phyloP scores from a whole-genome alignment of 73 alveolate genomes.

The Breviolum minutum region DNA sequence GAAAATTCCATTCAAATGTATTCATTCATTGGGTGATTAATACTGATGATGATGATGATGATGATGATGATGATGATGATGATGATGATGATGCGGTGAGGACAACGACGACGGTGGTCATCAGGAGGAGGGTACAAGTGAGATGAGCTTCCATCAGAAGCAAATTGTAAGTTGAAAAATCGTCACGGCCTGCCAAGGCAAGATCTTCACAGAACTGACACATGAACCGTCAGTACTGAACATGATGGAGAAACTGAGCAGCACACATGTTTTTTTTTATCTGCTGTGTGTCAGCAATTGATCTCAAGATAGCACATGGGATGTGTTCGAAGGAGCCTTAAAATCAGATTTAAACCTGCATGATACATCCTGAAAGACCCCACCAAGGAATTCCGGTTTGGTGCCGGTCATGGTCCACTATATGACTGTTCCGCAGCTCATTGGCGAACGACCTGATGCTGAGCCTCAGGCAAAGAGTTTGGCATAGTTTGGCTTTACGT shows the following conservation, averaged over 20 bases:
- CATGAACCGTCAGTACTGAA: slow-evolving; percentile 76
- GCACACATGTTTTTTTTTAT: no score
- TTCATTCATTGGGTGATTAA: not conserved
- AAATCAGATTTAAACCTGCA: not conserved
- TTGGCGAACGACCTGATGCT: not conserved
- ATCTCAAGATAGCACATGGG: not conserved
- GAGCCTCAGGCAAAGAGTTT: not conserved
- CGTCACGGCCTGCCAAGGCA: not conserved
- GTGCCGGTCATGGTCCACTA: slow-evolving; percentile 80
- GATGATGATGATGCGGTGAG: no score
- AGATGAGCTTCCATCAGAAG: no score
- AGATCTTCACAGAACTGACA: slow-evolving; percentile 47
- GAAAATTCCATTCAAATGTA: no score
- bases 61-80: no score
- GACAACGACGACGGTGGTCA: no score
- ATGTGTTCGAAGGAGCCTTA: not conserved
- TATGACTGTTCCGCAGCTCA: slow-evolving; percentile 33
- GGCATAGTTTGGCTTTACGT: no score
- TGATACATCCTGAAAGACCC: not conserved
- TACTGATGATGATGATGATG: not conserved
- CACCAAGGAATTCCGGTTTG: slow-evolving; percentile 37
- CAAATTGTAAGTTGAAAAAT: no score
- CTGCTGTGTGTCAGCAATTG: not conserved
- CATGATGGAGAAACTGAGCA: slow-evolving; percentile 67
- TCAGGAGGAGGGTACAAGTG: no score